Conservation (phyloP, 371 early-diverging fungal species). For the Haplosporangium sp. region DNA sequence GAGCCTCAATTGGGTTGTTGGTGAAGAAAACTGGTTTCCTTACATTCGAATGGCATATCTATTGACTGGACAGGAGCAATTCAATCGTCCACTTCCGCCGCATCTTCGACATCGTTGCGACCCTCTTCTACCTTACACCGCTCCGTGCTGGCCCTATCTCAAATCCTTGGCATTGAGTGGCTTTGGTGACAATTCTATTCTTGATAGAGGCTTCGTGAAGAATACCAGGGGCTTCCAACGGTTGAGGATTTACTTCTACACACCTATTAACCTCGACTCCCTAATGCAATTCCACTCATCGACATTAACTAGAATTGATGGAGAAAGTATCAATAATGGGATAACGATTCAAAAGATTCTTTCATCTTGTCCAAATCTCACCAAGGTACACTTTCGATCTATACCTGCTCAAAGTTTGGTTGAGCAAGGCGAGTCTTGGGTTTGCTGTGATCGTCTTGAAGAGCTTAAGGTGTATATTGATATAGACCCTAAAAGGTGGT, state of each 20-base stretch:
- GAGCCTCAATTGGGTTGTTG: not conserved
- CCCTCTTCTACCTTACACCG: not conserved
- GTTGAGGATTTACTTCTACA: not conserved
- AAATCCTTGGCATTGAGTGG: not conserved
- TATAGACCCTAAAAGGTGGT: not conserved
- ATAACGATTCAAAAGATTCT: not conserved
- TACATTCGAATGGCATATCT: not conserved
- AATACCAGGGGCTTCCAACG: not conserved
- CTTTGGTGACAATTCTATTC: no score
- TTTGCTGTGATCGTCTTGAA: slow-evolving; percentile 9
- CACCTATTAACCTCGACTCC: not conserved
- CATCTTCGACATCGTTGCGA: not conserved
- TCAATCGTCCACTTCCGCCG: not conserved
- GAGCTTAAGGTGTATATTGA: not conserved
- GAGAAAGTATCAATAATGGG: not conserved
- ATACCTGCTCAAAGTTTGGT: not conserved
- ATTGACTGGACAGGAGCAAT: not conserved
- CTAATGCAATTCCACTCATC: not conserved
- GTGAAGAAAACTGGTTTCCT: not conserved
- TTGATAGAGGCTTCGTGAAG: no score
- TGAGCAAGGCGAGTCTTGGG: not conserved
- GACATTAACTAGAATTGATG: not conserved
- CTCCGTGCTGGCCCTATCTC: slow-evolving; percentile 11
- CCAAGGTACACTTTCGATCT: not conserved
- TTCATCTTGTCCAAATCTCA: slow-evolving; percentile 8